Base-by-base conservation (phyloP, 2,329 filamentous ascomycete genomes). In the Tolypocladium amazonense region DNA sequence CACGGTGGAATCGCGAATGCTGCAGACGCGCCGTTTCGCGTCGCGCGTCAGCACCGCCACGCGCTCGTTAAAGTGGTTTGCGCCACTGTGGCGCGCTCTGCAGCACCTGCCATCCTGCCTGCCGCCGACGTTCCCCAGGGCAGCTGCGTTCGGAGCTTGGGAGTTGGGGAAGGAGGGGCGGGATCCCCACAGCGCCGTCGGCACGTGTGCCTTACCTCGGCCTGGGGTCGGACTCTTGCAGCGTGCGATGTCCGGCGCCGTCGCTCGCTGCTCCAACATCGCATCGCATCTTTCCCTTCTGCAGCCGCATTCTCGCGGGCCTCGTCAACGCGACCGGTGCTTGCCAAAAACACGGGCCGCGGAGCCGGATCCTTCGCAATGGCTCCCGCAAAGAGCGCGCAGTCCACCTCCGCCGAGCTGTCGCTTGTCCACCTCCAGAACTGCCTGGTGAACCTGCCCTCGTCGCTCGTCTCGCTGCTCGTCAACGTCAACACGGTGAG, bases 371-470 rank as follows among this genome's bases (percentile, higher is more conserved):
- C 25, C 52, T 56, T 64, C 59, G 66, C 57, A 62, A 81, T 82
- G 79, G 72, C 77, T 66, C 74, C 79, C 62, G 73, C 77, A 69
- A 81, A 79, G 71, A 83, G 81, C 70, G 77, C 78, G 71, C 82
- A 81, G 67, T 81, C 89, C 52, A 87, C 87, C 39, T 81, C 88
- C 62, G 92, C 91, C 61, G 92, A 96, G 77, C 82, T 97, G 65
- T 88, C 88, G 59, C 82, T 97, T 62, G 85, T 91, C 56, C 90
- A 92, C 66, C 82, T 97, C 61, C 95, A 96, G 79, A 97, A 88
- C 73, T 99, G 94, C 76, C 81, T 99, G 58, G 90, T 96, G 72
- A 97, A 97, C 75, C 83, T 99, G 57, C 94, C 94, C 56, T 77
- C 89, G 5, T 88, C 90, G 33, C 79, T 99, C 60, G 92, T 95